Base-by-base conservation (phyloP, 257 asterid genomes). In the Salvia rosmarinus region DNA sequence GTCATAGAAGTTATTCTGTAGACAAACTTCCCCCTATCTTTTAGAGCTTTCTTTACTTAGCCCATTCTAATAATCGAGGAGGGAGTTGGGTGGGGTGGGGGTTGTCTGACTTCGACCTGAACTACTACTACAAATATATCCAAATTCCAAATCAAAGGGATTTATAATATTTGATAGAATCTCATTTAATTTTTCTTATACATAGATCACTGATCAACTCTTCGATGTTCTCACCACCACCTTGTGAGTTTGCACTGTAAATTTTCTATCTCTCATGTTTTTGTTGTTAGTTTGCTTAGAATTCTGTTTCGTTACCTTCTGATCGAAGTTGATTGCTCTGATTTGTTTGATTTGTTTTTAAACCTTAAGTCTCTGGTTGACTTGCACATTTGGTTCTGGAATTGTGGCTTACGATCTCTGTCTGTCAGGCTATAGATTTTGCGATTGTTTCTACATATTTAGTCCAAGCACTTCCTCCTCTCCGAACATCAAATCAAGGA, bases 391-490 rank as follows among this genome's bases (percentile, higher is more conserved):
- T 57, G 79, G 50, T 77, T 57, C 49, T 63, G 51, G 62, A 68
- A 23, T 56, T 34, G 56, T 52, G 17, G 16, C 71, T 68, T 55
- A 7, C 28, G 65, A 20, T 78, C 28, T 54, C 54, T 51, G 12
- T 17, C 40, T 69, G 65, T 54, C 92, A 95, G 99, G 99, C 95
- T 30, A 73, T 90, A 70, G 89, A 95, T 81, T 95, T 95, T 81
- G 90, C 92, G 11, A 77, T 82, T 68, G 89, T 87, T 67, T 84
- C 90, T 19, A 85, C 98, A 65, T 81, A 77, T 83, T 75, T 95
- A 83, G 82, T 95, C 87, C 94, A 87, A 84, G 90, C 87, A 72
- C 88, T 87, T 67, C 95, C 97, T 65, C 85, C 96, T 56, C 79
- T 85, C 77, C 85, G 74, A 68, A 71, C 84, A 58, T 80, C 83